These are phyloP conservation scores for Echeveria elegans DNA, from an alignment of 164 flowering plant species.

Conservation along the genomic window DNA sequence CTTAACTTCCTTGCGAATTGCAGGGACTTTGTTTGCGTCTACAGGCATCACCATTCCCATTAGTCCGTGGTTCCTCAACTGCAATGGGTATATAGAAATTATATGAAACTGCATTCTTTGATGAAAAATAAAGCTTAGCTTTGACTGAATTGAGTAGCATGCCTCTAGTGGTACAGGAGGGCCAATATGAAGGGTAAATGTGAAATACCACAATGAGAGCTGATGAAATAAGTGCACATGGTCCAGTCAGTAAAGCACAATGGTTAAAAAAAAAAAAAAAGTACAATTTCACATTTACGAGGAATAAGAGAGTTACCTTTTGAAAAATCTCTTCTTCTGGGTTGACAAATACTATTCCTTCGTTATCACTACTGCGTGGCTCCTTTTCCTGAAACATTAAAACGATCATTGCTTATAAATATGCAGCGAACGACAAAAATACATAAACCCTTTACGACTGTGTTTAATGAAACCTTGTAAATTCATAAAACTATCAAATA, in stretches of 20 bases:
- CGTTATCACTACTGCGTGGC: conserved; percentile 21
- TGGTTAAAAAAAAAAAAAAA: too few species aligned
- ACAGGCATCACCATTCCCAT: conserved; percentile 72
- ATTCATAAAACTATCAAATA: conserved; percentile 50
- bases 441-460: background rate
- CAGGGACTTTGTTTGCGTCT: conserved; percentile 39
- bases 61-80: conserved; percentile 53
- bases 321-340: conserved; percentile 86
- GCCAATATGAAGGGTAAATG: conserved; percentile 45
- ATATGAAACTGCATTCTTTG: too few species aligned
- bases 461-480: conserved; percentile 40
- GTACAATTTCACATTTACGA: too few species aligned
- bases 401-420: conserved; percentile 15
- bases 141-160: conserved; percentile 12
- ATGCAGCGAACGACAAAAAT: conserved; percentile 25
- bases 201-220: conserved; percentile 77
- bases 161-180: conserved; percentile 45
- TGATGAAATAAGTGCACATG: too few species aligned
- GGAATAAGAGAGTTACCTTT: conserved; percentile 43
- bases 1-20: conserved; percentile 49
- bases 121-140: too few species aligned
- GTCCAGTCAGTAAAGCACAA: too few species aligned
- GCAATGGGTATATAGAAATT: conserved; percentile 17
- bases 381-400: background rate
- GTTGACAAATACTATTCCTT: conserved; percentile 44